Percentiles rank a stretch among this genome's conserved stretches.
phyloP scores from a whole-genome alignment of 495 filamentous ascomycete genomes.

The Elasticomyces elasticus region DNA sequence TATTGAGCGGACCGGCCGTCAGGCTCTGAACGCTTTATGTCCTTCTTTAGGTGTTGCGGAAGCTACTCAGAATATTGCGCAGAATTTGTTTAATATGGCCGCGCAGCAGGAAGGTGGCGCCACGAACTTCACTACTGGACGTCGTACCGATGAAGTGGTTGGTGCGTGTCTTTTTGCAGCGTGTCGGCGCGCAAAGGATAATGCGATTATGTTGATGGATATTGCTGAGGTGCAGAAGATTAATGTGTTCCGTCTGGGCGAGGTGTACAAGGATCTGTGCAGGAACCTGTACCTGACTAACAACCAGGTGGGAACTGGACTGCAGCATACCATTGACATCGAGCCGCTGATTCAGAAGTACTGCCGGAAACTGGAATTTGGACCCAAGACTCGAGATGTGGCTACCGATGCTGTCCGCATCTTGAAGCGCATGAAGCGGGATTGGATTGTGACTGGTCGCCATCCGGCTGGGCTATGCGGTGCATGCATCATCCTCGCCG shows the following conservation, averaged over 20 bases:
- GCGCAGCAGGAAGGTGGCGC: conserved; percentile 58
- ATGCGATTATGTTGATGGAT: conserved; percentile 78
- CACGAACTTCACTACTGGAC: conserved; percentile 90
- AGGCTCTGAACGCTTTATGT: background rate
- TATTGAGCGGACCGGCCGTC: conserved; percentile 14
- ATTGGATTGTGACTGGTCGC: conserved; percentile 92
- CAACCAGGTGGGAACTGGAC: conserved; percentile 34
- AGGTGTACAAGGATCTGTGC: conserved; percentile 68
- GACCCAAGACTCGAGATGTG: conserved; percentile 60
- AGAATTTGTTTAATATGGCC: conserved; percentile 69
- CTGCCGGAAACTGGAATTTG: conserved; percentile 81
- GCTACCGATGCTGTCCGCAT: conserved; percentile 77
- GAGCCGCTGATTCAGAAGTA: conserved; percentile 86
- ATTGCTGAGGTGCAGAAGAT: conserved; percentile 67
- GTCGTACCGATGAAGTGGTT: conserved; percentile 70
- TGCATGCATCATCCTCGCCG: conserved; percentile 85
- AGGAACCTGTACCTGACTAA: conserved; percentile 50
- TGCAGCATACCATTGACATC: conserved; percentile 52
- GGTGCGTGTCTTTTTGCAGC: conserved; percentile 82
- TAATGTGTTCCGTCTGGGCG: conserved; percentile 85
- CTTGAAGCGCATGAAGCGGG: conserved; percentile 81
- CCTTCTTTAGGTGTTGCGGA: conserved; percentile 41
- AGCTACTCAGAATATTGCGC: conserved; percentile 49
- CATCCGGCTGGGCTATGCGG: conserved; percentile 90
- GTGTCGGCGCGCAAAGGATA: conserved; percentile 56